Percentiles rank a stretch among this genome's conserved stretches.
Conservation (phyloP, 129 eudicot genomes). For the Tagetes patula region DNA sequence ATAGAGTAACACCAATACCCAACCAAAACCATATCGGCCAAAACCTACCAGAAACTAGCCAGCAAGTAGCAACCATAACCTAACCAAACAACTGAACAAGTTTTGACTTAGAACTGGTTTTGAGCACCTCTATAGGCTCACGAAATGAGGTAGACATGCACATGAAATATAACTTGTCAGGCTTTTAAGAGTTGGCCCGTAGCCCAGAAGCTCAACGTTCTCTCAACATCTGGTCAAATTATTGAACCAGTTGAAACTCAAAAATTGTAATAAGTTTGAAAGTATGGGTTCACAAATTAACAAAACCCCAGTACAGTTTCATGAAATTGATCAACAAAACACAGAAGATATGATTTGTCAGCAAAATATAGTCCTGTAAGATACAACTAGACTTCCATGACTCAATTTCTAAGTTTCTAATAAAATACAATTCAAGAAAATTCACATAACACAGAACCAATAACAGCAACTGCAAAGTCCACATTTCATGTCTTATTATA, state of each 20-base stretch:
- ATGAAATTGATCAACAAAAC: slow-evolving; percentile 14
- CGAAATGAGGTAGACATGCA: not conserved
- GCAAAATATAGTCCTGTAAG: slow-evolving; percentile 17
- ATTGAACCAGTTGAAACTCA: no score
- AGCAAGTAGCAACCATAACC: no score
- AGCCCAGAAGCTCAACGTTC: no score
- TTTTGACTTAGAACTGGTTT: no score
- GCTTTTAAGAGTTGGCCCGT: not conserved
- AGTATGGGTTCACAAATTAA: not conserved
- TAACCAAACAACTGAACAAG: no score
- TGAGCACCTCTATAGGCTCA: not conserved
- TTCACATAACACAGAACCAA: slow-evolving; percentile 23
- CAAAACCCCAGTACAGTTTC: not conserved
- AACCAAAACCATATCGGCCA: no score
- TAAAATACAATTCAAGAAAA: slow-evolving; percentile 8
- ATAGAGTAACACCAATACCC: no score
- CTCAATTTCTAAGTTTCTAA: slow-evolving; percentile 29
- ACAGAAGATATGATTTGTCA: slow-evolving; percentile 20
- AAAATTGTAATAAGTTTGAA: no score
- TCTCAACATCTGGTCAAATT: not conserved
- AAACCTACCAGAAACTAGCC: no score
- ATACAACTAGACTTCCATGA: slow-evolving; percentile 32
- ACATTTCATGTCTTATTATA: slow-evolving; percentile 29
- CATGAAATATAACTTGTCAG: not conserved
- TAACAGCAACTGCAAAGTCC: slow-evolving; percentile 29